Percentiles rank a stretch among this genome's conserved stretches.
Conservation (phyloP, 192 early-diverging fungal genomes). For the Spizellomyces sp. region DNA sequence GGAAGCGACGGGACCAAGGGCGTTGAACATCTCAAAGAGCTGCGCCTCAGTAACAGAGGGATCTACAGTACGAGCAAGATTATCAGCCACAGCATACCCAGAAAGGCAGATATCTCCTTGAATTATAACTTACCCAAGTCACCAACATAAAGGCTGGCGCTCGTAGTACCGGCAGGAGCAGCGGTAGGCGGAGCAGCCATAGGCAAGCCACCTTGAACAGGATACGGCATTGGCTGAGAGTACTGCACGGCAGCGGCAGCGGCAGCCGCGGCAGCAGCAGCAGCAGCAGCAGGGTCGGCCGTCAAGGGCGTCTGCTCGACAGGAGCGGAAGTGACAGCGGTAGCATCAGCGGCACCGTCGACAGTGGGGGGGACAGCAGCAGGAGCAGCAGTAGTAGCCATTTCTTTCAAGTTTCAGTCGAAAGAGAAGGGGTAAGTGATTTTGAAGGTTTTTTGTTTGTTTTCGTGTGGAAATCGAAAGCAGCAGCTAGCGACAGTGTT, state of each 20-base stretch:
- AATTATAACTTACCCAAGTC: conserved; percentile 67
- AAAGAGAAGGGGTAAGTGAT: background rate
- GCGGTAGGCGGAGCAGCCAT: conserved; percentile 23
- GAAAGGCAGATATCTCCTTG: conserved; percentile 2
- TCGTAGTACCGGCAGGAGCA: conserved; percentile 42
- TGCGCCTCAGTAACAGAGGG: conserved; percentile 95
- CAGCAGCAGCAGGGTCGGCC: conserved; percentile 41
- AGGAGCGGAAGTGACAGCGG: conserved; percentile 41
- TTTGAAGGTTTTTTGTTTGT: conserved; percentile 3
- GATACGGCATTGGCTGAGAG: conserved; percentile 35
- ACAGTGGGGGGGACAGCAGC: conserved; percentile 19
- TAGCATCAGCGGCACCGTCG: conserved; percentile 13
- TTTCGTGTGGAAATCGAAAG: conserved; percentile 7
- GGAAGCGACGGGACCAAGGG: conserved; percentile 90
- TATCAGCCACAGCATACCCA: background rate
- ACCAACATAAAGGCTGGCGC: conserved; percentile 84
- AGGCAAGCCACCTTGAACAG: conserved; percentile 19
- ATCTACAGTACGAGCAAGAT: conserved; percentile 50
- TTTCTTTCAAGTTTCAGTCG: conserved; percentile 9
- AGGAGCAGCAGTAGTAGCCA: conserved; percentile 47
- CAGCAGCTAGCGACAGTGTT: background rate
- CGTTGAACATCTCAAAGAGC: conserved; percentile 97
- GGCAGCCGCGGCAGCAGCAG: conserved; percentile 38
- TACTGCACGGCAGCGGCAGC: conserved; percentile 47
- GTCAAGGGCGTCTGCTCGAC: conserved; percentile 33